A percentile compares a stretch with the other conserved stretches of the same genome.
Conservation (phyloP, 1,284 basidiomycete genomes). For the Trametes pubescens region DNA sequence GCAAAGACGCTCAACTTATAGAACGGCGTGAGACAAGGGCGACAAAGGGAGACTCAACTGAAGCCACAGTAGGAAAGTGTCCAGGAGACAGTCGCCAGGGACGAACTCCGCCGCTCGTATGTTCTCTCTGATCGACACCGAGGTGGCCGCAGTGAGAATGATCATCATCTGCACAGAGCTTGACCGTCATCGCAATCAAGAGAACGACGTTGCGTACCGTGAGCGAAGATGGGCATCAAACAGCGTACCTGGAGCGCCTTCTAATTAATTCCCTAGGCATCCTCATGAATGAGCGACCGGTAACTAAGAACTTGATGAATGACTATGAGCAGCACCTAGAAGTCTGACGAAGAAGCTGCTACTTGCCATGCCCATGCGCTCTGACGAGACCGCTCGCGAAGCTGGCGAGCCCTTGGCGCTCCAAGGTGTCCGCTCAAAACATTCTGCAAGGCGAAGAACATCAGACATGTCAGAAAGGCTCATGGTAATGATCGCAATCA, state of each 20-base stretch:
- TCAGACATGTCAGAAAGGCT: slow-evolving; percentile 20
- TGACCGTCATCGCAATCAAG: slow-evolving; percentile 9
- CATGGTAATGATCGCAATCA: slow-evolving; percentile 18
- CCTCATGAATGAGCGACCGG: neutral
- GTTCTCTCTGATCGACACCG: slow-evolving; percentile 13
- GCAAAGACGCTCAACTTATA: slow-evolving; percentile 10
- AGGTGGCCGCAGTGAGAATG: slow-evolving; percentile 7
- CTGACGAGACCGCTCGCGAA: neutral
- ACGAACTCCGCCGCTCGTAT: slow-evolving; percentile 6
- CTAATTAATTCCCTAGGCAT: neutral
- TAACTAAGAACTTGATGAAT: neutral
- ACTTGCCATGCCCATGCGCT: neutral
- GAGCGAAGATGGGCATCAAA: slow-evolving; percentile 1
- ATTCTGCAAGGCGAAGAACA: slow-evolving; percentile 9
- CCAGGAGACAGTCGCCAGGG: slow-evolving; percentile 26
- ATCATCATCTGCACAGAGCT: slow-evolving; percentile 6
- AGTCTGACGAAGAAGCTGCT: neutral
- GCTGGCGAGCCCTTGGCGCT: neutral
- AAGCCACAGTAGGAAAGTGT: slow-evolving; percentile 14
- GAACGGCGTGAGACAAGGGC: slow-evolving; percentile 23
- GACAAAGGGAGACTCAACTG: slow-evolving; percentile 28
- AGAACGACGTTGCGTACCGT: neutral
- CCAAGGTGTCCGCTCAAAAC: neutral
- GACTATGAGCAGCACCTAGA: neutral
- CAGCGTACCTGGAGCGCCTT: neutral